phyloP scores from a whole-genome alignment of 768 basidiomycete species.

The Phylloporus sp. region DNA sequence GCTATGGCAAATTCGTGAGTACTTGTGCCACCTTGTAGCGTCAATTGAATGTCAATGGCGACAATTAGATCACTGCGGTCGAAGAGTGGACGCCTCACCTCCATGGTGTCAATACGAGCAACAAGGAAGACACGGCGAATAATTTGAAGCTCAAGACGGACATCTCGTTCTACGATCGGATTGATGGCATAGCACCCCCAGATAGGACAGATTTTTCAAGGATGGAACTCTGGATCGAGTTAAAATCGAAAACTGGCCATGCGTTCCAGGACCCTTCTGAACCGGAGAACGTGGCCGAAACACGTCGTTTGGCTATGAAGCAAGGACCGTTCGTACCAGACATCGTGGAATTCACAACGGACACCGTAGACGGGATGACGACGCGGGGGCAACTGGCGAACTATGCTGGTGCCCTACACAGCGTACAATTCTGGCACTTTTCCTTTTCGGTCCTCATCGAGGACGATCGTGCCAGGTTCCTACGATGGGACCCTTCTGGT shows the following conservation, averaged over 20 bases:
- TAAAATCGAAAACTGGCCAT: neutral
- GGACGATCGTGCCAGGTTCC: conserved; percentile 24
- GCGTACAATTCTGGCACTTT: neutral
- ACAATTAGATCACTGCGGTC: neutral
- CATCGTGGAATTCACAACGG: neutral
- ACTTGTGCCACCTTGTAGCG: neutral
- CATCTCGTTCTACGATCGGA: too few species aligned
- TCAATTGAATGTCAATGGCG: too few species aligned
- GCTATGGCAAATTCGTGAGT: neutral
- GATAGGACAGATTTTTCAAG: neutral
- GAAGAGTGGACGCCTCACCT: neutral
- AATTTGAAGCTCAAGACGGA: neutral
- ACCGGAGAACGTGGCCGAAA: neutral
- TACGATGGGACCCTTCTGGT: conserved; percentile 34
- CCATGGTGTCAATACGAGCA: neutral
- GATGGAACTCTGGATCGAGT: neutral
- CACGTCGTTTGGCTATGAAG: neutral
- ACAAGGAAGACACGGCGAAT: neutral
- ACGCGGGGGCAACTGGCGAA: neutral
- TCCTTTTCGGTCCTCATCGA: conserved; percentile 29
- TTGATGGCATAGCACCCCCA: neutral
- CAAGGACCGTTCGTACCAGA: too few species aligned
- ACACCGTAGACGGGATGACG: neutral
- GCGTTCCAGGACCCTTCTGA: neutral
- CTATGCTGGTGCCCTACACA: neutral